Conservation (phyloP, 805 yeast genomes). For the Spathaspora hagerdaliae region DNA sequence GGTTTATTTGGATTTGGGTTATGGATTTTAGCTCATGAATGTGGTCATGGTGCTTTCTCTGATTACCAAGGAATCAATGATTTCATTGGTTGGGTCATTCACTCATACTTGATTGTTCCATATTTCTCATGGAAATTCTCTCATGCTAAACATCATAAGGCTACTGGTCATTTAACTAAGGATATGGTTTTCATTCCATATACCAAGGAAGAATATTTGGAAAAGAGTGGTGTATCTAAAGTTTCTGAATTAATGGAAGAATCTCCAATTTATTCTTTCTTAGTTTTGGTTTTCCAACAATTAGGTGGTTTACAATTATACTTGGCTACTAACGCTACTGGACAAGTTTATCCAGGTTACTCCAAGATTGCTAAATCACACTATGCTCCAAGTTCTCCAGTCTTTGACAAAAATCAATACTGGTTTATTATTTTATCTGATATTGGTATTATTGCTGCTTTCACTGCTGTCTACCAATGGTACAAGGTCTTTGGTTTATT, state of each 20-base stretch:
- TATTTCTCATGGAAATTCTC: constrained; percentile 61
- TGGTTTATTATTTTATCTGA: constrained; percentile 56
- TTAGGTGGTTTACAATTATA: constrained; percentile 52
- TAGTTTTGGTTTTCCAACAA: constrained; percentile 48
- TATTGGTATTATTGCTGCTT: constrained; percentile 47
- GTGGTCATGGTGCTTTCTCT: constrained; percentile 62
- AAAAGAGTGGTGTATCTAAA: constrained; percentile 24
- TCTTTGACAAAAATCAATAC: constrained; percentile 51
- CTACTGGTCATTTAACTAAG: constrained; percentile 56
- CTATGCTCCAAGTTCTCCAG: constrained; percentile 51
- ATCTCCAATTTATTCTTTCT: constrained; percentile 47
- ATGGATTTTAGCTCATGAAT: constrained; percentile 63
- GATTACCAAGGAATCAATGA: constrained; percentile 52
- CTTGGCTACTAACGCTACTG: constrained; percentile 52
- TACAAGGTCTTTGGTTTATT: constrained; percentile 43
- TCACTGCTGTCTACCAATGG: constrained; percentile 50
- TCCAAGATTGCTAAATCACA: constrained; percentile 44
- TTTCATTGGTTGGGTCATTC: constrained; percentile 57
- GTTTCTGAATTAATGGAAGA: constrained; percentile 50
- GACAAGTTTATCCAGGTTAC: constrained; percentile 43
- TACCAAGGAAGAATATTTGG: constrained; percentile 44
- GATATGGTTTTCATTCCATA: constrained; percentile 60
- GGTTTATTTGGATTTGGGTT: constrained; percentile 55
- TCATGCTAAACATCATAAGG: constrained; percentile 61
- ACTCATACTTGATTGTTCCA: constrained; percentile 55